Evolutionary conservation across 768 basidiomycete genomes (phyloP), one percentile per base, ranked within the genome.

Genomic region (Suillus cothurnatus): DNA sequence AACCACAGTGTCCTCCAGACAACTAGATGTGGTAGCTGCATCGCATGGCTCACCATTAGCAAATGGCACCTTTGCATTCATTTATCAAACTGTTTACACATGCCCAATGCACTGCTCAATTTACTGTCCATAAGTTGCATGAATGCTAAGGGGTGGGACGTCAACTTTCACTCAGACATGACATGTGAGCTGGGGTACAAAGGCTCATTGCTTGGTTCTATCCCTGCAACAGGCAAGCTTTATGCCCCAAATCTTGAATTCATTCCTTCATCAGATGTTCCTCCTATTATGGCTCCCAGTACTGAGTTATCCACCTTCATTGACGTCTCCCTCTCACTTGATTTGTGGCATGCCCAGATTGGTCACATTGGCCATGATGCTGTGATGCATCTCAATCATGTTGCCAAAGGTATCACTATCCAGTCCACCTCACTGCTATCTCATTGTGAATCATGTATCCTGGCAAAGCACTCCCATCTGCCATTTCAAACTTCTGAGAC

Each of bases 161-260:
- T 50, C 15, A 50, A 28, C 7, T 50, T 50, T 1, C 26, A 3
- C 1, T 2, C 26, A 0, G 4, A 50, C 15, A 50, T 50, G 47
- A 49, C 23, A 0, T 49, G 47, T 5, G 14, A 49, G 1, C 14
- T 49, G 1, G 6, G 5, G 1, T 49, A 14, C 14, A 14, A 23
- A 1, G 4, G 23, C 0, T 6, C 2, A 6, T 2, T 1, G 1
- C 26, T 52, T 2, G 17, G 50, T 0, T 8, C 17, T 1, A 52
- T 52, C 0, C 50, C 50, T 0, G 8, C 50, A 0, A 52, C 26
- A 0, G 50, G 50, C 0, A 52, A 50, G 0, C 45, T 47, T 0
- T 49, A 49, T 23, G 23, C n/a, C 0, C 45, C 9, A 0, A 2
- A 9, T 1, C 4, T 45, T 4, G 4, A 45, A 1, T 45, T 45